phyloP scores from a whole-genome alignment of 192 early-diverging fungal species.

The Backusella morwellensis region DNA sequence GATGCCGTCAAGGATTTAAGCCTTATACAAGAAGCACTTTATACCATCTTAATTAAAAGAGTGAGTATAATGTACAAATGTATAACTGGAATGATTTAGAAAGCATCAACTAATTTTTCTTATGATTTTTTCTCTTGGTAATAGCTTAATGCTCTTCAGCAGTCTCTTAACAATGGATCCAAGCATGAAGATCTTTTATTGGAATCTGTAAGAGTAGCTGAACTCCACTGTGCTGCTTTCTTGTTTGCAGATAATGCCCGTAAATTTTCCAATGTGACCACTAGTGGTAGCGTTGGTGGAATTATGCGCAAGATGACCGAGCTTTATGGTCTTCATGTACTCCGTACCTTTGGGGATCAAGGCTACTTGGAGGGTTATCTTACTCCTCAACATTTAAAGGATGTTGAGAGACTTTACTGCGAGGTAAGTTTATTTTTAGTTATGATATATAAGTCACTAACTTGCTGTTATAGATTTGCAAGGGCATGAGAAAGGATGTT shows the following conservation, averaged over 20 bases:
- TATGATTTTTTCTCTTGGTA: not conserved
- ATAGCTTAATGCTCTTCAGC: conserved; percentile 23
- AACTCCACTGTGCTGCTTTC: conserved; percentile 33
- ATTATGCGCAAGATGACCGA: conserved; percentile 42
- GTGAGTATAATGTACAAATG: not conserved
- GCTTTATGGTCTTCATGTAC: conserved; percentile 43
- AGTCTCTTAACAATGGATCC: conserved; percentile 16
- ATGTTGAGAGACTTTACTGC: conserved; percentile 35
- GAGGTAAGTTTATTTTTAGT: conserved; percentile 9
- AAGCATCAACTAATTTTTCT: not conserved
- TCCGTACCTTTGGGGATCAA: conserved; percentile 41
- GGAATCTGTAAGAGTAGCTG: conserved; percentile 27
- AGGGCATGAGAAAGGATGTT: conserved; percentile 42
- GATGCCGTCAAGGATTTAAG: conserved; percentile 4
- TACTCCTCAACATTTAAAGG: conserved; percentile 39
- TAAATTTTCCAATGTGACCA: not conserved
- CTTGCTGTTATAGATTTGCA: conserved; percentile 3
- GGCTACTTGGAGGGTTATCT: conserved; percentile 53
- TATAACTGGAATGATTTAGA: not conserved
- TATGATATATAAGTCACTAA: not conserved
- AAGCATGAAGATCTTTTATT: conserved; percentile 30
- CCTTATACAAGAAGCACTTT: conserved; percentile 21
- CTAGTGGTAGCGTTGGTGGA: conserved; percentile 20
- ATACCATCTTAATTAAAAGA: conserved; percentile 24
- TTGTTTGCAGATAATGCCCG: conserved; percentile 15